Percentiles rank a stretch among this genome's conserved stretches.
These are phyloP conservation scores for Chytriomyces confervae DNA, from an alignment of 192 early-diverging fungal species.

Conservation along the genomic window DNA sequence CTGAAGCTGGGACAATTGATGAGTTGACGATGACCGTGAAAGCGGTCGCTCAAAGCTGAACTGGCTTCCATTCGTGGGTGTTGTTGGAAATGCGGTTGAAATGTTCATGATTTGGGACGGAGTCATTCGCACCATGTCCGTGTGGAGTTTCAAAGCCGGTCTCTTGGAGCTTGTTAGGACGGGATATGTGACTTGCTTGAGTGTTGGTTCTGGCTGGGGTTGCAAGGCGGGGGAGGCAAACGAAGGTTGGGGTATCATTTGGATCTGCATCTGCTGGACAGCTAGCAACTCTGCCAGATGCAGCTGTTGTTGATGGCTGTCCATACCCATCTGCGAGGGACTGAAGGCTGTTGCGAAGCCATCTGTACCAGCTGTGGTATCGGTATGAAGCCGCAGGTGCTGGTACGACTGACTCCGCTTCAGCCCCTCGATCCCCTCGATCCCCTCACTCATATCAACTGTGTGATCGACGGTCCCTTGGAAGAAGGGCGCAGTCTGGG, in stretches of 20 bases:
- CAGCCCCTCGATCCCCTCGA: too few relatives aligned
- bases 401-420: too few relatives aligned
- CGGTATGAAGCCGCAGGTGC: too few relatives aligned
- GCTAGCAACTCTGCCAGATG: not conserved
- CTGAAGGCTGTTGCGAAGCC: not conserved
- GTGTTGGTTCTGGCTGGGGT: not conserved
- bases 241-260: not conserved
- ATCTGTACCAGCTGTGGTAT: too few relatives aligned
- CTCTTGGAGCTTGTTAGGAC: not conserved
- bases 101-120: constrained; percentile 11
- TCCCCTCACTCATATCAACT: too few relatives aligned
- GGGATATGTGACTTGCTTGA: constrained; percentile 4
- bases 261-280: too few relatives aligned
- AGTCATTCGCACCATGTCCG: not conserved
- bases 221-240: not conserved
- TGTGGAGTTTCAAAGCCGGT: not conserved
- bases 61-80: not conserved
- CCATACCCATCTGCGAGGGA: not conserved
- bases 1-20: not conserved
- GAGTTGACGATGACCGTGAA: not conserved
- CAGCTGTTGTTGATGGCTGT: not conserved
- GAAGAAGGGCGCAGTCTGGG: too few relatives aligned
- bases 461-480: too few relatives aligned
- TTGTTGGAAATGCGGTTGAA: not conserved
- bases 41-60: not conserved